Evolutionary conservation across 2,329 filamentous ascomycete genomes (phyloP), one percentile per base, ranked within the genome.

Genomic region (Davidsoniella eucalypti): DNA sequence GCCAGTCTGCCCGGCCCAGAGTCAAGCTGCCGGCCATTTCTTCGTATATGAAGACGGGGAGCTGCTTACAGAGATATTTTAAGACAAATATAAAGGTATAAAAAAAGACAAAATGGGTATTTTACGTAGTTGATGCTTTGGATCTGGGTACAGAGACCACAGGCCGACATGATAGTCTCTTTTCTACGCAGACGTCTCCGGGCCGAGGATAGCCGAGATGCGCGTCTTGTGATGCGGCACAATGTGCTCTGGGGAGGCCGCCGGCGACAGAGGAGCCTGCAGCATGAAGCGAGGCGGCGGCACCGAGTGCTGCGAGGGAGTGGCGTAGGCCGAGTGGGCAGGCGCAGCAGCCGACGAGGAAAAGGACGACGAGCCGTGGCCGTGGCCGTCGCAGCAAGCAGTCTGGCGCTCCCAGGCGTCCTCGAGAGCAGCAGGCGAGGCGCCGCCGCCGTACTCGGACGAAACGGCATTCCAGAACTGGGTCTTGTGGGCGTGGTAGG

Each of bases 391-490:
- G 37, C 36, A 50, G 23, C 49, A 50, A 8, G 36, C 33, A 12
- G 40, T 8, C 38, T 48, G 40, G 25, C 67, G 66, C 60, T 69
- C 72, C 78, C 82, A 87, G n/a, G 80, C 77, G 60, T 81, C 78
- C 65, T 86, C 82, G 17, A 87, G 69, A 33, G 77, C 69, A 12
- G 71, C 69, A 1, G 82, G 75, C 45, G 75, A 79, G 1, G 71
- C 70, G 33, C 77, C 74, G 12, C 67, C 63, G 49, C 82, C 82
- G 59, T 88, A 88, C 58, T 87, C 82, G 23, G 75, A 68, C 26
- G 83, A 82, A 36, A 90, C 73, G 44, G 75, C 71, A 33, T 74
- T 69, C 84, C 84, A 90, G 66, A 90, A 88, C 7, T 75, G 73
- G 47, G 72, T 69, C 41, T 82, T 77, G 64, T 86, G 82, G 6